These are phyloP conservation scores for Agaricus subrufescens DNA, from an alignment of 768 basidiomycete species.

Conservation along the genomic window DNA sequence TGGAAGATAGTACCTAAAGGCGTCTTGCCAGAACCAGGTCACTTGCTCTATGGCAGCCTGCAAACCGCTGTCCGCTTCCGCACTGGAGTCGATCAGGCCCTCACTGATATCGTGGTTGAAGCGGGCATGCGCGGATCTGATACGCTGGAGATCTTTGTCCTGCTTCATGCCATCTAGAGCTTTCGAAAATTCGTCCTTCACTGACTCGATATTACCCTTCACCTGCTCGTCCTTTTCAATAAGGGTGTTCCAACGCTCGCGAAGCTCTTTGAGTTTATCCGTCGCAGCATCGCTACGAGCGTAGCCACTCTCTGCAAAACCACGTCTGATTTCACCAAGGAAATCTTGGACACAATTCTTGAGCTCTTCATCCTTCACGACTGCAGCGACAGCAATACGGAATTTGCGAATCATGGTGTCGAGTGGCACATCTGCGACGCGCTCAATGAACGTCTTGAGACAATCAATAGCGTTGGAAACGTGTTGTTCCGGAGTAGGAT, in stretches of 20 bases:
- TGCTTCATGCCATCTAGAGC: slow-evolving; percentile 40
- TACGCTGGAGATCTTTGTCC: slow-evolving; percentile 45
- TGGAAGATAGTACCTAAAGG: slow-evolving; percentile 78
- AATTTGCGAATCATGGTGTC: slow-evolving; percentile 41
- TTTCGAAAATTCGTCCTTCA: slow-evolving; percentile 40
- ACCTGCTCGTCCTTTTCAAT: slow-evolving; percentile 48
- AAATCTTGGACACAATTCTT: slow-evolving; percentile 53
- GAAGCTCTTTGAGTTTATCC: slow-evolving; percentile 38
- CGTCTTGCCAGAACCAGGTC: slow-evolving; percentile 77
- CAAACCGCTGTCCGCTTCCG: slow-evolving; percentile 35
- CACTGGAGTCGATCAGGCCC: slow-evolving; percentile 29
- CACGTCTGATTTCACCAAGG: slow-evolving; percentile 38
- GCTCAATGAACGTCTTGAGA: slow-evolving; percentile 44
- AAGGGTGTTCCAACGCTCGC: slow-evolving; percentile 44
- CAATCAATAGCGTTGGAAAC: slow-evolving; percentile 46
- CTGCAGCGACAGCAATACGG: slow-evolving; percentile 38
- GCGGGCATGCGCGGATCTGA: slow-evolving; percentile 43
- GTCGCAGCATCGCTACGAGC: slow-evolving; percentile 45
- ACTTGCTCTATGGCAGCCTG: slow-evolving; percentile 55
- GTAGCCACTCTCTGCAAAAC: slow-evolving; percentile 48
- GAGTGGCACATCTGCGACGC: slow-evolving; percentile 49
- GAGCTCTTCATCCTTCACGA: slow-evolving; percentile 50
- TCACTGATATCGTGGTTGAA: slow-evolving; percentile 46
- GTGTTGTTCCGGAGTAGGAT: slow-evolving; percentile 62
- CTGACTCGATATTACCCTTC: slow-evolving; percentile 40